Percentiles rank a stretch among this genome's conserved stretches.
phyloP scores from a whole-genome alignment of 1,284 basidiomycete genomes.

The Cerrena zonata region DNA sequence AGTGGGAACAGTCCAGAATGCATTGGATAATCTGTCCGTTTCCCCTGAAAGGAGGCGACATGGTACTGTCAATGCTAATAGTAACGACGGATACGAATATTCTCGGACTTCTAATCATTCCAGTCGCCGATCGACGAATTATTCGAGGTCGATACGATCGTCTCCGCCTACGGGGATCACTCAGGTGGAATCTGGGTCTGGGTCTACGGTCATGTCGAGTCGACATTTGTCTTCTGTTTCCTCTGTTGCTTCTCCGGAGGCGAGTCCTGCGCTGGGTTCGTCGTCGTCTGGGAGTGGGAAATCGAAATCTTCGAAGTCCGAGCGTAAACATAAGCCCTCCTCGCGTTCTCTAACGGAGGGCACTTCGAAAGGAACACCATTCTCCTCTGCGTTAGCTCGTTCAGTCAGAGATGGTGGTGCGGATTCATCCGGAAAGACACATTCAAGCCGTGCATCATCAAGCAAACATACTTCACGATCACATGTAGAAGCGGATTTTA shows the following conservation, averaged over 20 bases:
- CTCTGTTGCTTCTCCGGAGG: background rate
- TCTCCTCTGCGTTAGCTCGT: too few species aligned
- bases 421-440: too few species aligned
- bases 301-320: background rate
- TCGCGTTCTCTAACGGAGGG: background rate
- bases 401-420: too few species aligned
- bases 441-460: too few species aligned
- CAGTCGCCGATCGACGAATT: background rate
- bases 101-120: background rate
- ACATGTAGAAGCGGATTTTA: too few species aligned
- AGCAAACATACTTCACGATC: too few species aligned
- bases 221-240: background rate
- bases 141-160: background rate
- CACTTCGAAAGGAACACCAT: too few species aligned
- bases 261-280: background rate
- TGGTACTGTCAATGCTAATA: background rate
- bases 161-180: background rate
- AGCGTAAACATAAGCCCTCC: background rate
- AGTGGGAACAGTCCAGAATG: background rate
- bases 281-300: background rate
- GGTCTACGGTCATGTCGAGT: background rate
- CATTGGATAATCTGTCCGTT: background rate
- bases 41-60: slow-evolving; percentile 1
- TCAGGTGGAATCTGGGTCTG: background rate
- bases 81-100: background rate